These are phyloP conservation scores for Zygosaccharomyces bisporus DNA, from an alignment of 805 yeast species.

Conservation along the genomic window DNA sequence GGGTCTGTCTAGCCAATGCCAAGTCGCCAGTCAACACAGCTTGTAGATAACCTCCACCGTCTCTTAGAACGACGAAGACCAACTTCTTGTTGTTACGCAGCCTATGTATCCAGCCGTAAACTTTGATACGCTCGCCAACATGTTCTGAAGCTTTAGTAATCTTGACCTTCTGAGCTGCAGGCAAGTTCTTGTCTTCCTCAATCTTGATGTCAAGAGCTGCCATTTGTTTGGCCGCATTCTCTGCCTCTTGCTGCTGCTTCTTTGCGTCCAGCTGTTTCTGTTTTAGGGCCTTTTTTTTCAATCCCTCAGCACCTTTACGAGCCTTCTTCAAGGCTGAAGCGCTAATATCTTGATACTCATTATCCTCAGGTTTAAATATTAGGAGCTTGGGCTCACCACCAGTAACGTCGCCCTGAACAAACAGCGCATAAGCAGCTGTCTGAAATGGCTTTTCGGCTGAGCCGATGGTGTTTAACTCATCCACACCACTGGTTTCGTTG, in stretches of 20 bases:
- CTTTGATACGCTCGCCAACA: constrained; percentile 67
- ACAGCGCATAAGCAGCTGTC: constrained; percentile 77
- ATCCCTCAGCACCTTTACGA: constrained; percentile 89
- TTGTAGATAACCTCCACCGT: constrained; percentile 90
- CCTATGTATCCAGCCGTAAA: constrained; percentile 96
- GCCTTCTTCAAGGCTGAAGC: constrained; percentile 95
- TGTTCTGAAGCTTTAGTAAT: constrained; percentile 50
- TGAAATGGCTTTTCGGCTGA: constrained; percentile 67
- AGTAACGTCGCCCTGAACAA: constrained; percentile 38
- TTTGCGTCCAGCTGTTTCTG: constrained; percentile 51
- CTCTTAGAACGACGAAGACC: constrained; percentile 87
- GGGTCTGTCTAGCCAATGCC: constrained; percentile 84
- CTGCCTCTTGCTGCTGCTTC: constrained; percentile 55
- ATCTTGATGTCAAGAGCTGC: constrained; percentile 75
- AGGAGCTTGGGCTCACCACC: constrained; percentile 44
- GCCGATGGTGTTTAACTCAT: constrained; percentile 57
- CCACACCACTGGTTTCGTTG: constrained; percentile 69
- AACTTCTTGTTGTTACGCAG: constrained; percentile 89
- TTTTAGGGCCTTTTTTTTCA: constrained; percentile 64
- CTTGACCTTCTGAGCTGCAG: constrained; percentile 65
- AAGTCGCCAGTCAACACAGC: constrained; percentile 85
- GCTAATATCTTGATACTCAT: constrained; percentile 67
- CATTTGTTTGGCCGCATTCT: constrained; percentile 68
- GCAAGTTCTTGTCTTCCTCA: constrained; percentile 68
- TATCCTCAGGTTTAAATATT: constrained; percentile 44